phyloP scores from a whole-genome alignment of 257 asterid species.

The Hygrophila difformis region DNA sequence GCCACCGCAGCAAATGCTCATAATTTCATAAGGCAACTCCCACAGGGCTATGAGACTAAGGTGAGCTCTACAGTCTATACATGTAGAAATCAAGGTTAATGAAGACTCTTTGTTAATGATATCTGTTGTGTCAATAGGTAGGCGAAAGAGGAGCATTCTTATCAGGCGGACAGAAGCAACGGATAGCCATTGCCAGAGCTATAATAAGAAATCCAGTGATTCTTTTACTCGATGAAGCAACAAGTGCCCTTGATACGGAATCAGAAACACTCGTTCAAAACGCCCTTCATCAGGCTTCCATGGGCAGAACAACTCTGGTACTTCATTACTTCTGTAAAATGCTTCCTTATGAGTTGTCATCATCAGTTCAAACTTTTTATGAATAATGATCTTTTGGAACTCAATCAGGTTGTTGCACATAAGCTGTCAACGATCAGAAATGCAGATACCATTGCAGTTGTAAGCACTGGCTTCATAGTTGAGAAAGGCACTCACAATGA shows the following conservation, averaged over 20 bases:
- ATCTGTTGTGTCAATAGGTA: conserved; percentile 24
- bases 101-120: neutral
- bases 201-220: conserved; percentile 59
- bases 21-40: conserved; percentile 65
- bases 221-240: conserved; percentile 88
- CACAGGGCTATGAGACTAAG: conserved; percentile 77
- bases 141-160: conserved; percentile 82
- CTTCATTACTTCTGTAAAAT: neutral
- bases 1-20: conserved; percentile 88
- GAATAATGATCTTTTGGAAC: neutral
- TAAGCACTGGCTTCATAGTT: conserved; percentile 39
- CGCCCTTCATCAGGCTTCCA: conserved; percentile 76
- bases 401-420: conserved; percentile 76
- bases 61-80: no score
- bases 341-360: no score
- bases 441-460: conserved; percentile 64
- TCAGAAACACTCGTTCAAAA: conserved; percentile 73
- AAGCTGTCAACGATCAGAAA: conserved; percentile 76
- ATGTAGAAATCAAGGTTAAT: no score
- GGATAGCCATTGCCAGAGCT: conserved; percentile 90
- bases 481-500: conserved; percentile 67
- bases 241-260: conserved; percentile 89
- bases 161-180: conserved; percentile 87
- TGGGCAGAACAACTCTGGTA: conserved; percentile 90
- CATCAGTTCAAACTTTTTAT: no score